A percentile compares a stretch with the other conserved stretches of the same genome.
Evolutionary conservation across 192 early-diverging fungal genomes (phyloP).

Genomic region (Linnemannia zychae): DNA sequence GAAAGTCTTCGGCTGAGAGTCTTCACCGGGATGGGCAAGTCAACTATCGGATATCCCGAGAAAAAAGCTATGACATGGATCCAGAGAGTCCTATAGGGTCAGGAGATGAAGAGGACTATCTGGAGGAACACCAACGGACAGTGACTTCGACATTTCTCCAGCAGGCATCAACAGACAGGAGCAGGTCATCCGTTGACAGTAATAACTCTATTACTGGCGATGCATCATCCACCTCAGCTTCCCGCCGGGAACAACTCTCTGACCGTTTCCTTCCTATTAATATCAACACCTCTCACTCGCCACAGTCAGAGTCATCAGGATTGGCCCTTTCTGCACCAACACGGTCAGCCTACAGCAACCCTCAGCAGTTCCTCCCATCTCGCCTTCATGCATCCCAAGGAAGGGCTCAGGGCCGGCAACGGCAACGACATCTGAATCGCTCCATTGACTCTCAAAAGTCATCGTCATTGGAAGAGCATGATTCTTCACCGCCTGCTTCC

Average conservation of each 20-base stretch:
- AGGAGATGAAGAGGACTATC: conserved; percentile 46
- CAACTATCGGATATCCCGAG: conserved; percentile 9
- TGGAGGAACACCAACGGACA: conserved; percentile 34
- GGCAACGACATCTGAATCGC: conserved; percentile 33
- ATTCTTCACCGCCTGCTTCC: conserved; percentile 46
- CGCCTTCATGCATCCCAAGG: conserved; percentile 17
- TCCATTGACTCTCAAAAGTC: conserved; percentile 48
- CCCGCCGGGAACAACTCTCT: conserved; percentile 1
- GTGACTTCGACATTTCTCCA: conserved; percentile 19
- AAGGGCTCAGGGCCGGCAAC: conserved; percentile 19
- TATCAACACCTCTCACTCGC: conserved; percentile 13
- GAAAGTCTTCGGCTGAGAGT: conserved; percentile 34
- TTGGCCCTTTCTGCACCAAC: conserved; percentile 29
- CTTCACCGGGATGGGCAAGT: conserved; percentile 1
- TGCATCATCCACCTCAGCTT: background rate
- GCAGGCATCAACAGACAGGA: background rate
- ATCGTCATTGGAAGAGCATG: conserved; percentile 43
- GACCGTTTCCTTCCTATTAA: conserved; percentile 26
- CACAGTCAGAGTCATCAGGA: conserved; percentile 6
- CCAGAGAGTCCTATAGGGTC: conserved; percentile 30
- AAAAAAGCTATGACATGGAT: conserved; percentile 34
- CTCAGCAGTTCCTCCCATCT: conserved; percentile 23
- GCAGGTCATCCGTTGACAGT: conserved; percentile 35
- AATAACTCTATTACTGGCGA: conserved; percentile 7
- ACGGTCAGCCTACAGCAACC: conserved; percentile 28